Evolutionary conservation across 2,329 filamentous ascomycete species (phyloP), one percentile per base, ranked within the genome.

Genomic region (Fusarium coicis): DNA sequence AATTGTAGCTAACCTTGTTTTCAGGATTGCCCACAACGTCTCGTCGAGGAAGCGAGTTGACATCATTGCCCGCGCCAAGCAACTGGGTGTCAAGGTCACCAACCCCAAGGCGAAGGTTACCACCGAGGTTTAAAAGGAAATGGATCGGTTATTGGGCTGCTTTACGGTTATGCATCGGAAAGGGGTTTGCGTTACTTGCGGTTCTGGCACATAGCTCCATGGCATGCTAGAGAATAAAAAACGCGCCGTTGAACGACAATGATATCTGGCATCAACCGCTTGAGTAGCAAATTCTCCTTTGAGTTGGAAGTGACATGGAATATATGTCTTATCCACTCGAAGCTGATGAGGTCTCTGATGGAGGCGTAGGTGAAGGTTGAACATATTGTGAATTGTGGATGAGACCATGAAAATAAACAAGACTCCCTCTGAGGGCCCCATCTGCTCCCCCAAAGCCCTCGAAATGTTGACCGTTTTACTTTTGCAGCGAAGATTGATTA

Each of bases 41-140:
- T 99, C 96, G 75, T 97, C 96, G 84, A 91, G 96, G 87, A 99
- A 99, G 94, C 92, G 96, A 87, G 92, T 99, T 87, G 95, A 98
- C 83, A 99, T 99, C 87, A 92, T 99, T 82, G 90, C 94, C 83
- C 93, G 96, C 86, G 96, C 96, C 78, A 98, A 98, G 93, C 93
- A 97, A 87, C 89, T 99, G 83, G 94, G 95, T 84, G 96, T 99
- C 85, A 99, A 99, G 93, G 96, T 99, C 86, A 99, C 96, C 85
- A 99, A 99, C 91, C 87, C 94, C 87, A 97, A 98, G 93, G 96
- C 95, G 84, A 97, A 96, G 91, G 93, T 99, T 86, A 97, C 96
- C 81, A 97, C 95, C 81, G 96, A 99, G 92, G 89, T 92, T 82
- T 93, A 91, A 90, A 83, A 76, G 70, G 75, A 67, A 76, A 75